A percentile compares a stretch with the other conserved stretches of the same genome.
Evolutionary conservation across 192 early-diverging fungal genomes (phyloP).

Genomic region (Coemansia nantahalensis): DNA sequence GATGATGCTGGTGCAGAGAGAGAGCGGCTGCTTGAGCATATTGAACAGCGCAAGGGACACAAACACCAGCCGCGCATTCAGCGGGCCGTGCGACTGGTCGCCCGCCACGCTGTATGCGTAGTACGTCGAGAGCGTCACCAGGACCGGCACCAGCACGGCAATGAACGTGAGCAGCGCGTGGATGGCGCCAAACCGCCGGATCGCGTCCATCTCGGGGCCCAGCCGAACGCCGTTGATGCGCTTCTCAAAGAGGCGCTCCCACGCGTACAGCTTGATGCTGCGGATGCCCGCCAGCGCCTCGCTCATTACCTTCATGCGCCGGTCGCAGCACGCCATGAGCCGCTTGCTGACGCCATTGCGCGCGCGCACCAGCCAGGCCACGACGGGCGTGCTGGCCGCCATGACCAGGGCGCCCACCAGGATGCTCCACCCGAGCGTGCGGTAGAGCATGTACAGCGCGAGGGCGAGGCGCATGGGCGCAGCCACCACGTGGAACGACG

Average conservation of each 20-base stretch:
- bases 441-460: slow-evolving; percentile 76
- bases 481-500: slow-evolving; percentile 76
- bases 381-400: slow-evolving; percentile 81
- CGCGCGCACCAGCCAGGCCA: slow-evolving; percentile 65
- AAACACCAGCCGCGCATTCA: slow-evolving; percentile 51
- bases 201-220: slow-evolving; percentile 34
- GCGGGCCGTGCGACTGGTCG: slow-evolving; percentile 35
- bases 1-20: slow-evolving; percentile 21
- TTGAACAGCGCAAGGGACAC: slow-evolving; percentile 51
- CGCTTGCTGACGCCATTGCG: slow-evolving; percentile 75
- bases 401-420: slow-evolving; percentile 85
- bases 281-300: slow-evolving; percentile 64
- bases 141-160: slow-evolving; percentile 38
- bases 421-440: slow-evolving; percentile 77
- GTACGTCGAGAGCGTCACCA: slow-evolving; percentile 45
- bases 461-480: slow-evolving; percentile 79
- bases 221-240: slow-evolving; percentile 44
- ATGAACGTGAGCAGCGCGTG: slow-evolving; percentile 40
- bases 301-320: slow-evolving; percentile 65
- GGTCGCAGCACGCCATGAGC: slow-evolving; percentile 71
- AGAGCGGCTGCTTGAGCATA: slow-evolving; percentile 47
- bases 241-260: slow-evolving; percentile 55
- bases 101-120: slow-evolving; percentile 35
- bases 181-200: slow-evolving; percentile 28
- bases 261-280: slow-evolving; percentile 70